A percentile compares a stretch with the other conserved stretches of the same genome.
phyloP scores from a whole-genome alignment of 2,329 filamentous ascomycete species.

The Colletotrichum magnum region DNA sequence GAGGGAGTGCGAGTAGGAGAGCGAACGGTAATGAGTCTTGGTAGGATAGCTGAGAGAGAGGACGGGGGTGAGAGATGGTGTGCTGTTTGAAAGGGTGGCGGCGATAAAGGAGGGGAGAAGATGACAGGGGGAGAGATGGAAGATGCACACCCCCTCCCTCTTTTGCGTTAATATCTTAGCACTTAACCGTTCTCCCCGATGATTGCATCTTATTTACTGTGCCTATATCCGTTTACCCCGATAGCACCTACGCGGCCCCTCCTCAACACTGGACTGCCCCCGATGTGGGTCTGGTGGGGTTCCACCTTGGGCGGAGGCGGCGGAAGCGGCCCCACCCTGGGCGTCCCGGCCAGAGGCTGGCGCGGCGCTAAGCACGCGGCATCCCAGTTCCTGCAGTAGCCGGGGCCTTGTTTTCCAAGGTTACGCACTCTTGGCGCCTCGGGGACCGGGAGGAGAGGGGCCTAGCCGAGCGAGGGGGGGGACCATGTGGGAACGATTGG shows the following conservation, averaged over 20 bases:
- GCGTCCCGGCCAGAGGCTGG: conserved; percentile 7
- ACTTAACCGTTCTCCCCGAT: conserved; percentile 15
- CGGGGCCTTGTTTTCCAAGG: conserved; percentile 32
- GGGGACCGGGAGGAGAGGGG: conserved; percentile 11
- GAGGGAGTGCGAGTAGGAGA: not conserved
- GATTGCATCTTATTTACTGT: conserved; percentile 1
- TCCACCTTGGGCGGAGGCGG: not conserved
- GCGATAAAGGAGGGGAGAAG: not conserved
- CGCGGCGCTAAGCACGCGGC: conserved; percentile 30
- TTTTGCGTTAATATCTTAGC: not conserved
- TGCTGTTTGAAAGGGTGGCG: conserved; percentile 16
- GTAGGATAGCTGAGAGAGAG: not conserved
- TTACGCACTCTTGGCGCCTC: conserved; percentile 29
- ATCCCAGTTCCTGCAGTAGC: conserved; percentile 42
- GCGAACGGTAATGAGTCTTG: not conserved
- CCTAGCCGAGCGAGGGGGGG: not conserved
- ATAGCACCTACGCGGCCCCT: not conserved
- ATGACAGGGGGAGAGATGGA: not conserved
- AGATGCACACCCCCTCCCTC: conserved; percentile 21
- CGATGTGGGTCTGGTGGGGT: conserved; percentile 4
- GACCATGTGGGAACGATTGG: not conserved
- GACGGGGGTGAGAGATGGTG: conserved; percentile 10
- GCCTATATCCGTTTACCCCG: conserved; percentile 17
- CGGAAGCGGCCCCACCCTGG: conserved; percentile 31
- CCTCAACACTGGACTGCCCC: not conserved